Conservation (phyloP, 331 rosid species). For the Spiraea crenata region DNA sequence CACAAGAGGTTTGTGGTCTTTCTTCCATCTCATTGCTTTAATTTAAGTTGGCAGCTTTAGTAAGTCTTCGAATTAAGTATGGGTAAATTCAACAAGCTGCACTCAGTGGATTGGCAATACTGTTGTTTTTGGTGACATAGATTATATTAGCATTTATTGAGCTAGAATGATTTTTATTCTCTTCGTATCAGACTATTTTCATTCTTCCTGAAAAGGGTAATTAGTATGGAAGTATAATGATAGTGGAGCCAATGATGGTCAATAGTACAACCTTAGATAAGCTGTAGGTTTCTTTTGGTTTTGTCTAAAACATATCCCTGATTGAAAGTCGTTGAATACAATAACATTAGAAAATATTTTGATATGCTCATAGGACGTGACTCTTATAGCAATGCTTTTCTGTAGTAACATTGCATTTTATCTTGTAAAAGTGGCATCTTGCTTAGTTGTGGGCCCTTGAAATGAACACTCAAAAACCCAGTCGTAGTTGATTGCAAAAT, state of each 20-base stretch:
- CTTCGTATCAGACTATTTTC: background rate
- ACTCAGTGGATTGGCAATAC: background rate
- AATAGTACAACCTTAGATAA: background rate
- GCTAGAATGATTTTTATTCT: background rate
- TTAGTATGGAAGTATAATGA: slow-evolving; percentile 1
- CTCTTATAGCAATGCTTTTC: background rate
- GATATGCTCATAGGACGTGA: background rate
- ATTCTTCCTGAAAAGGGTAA: background rate
- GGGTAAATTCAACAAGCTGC: background rate
- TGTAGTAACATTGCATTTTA: background rate
- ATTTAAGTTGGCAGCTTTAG: background rate
- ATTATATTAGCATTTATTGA: background rate
- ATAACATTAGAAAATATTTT: background rate
- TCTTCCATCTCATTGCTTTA: slow-evolving; percentile 1
- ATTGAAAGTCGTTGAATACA: slow-evolving; percentile 5
- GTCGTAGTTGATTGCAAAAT: background rate
- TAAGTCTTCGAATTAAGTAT: background rate
- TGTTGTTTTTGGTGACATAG: background rate
- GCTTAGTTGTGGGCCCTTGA: background rate
- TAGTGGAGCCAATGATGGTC: background rate
- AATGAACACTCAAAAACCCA: background rate
- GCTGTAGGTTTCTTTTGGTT: background rate
- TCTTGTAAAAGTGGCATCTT: background rate
- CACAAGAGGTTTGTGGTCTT: slow-evolving; percentile 49
- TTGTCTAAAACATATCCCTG: background rate